Percentiles rank a stretch among this genome's conserved stretches.
Evolutionary conservation across 1,284 basidiomycete species (phyloP).

Genomic region (Malassezia equina): DNA sequence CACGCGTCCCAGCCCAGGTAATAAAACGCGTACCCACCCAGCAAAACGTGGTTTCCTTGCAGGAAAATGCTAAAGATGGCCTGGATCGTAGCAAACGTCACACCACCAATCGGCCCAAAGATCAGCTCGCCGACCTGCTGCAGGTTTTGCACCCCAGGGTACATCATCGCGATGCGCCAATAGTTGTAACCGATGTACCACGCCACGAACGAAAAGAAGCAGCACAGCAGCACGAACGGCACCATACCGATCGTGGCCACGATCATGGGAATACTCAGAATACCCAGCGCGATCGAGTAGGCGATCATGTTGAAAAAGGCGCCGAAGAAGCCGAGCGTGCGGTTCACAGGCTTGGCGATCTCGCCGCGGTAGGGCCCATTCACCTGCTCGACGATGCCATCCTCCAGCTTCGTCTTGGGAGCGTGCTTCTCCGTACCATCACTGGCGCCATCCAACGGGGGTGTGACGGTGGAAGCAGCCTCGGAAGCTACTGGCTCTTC

Average conservation of each 20-base stretch:
- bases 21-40: conserved; percentile 31
- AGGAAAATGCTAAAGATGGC: conserved; percentile 31
- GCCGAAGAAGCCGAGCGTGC: conserved; percentile 31
- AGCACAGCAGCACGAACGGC: conserved; percentile 28
- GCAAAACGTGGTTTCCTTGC: conserved; percentile 34
- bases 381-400: conserved; percentile 5
- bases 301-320: conserved; percentile 35
- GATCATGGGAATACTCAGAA: conserved; percentile 30
- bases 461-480: no score
- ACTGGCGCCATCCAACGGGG: neutral
- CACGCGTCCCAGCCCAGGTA: conserved; percentile 33
- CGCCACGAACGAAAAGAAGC: conserved; percentile 28
- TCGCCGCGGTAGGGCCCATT: conserved; percentile 10
- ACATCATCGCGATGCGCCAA: conserved; percentile 30
- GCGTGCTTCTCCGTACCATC: neutral
- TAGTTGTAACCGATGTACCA: conserved; percentile 31
- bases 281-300: conserved; percentile 35
- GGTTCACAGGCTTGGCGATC: neutral
- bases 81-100: conserved; percentile 23
- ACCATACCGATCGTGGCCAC: conserved; percentile 34
- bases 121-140: conserved; percentile 36
- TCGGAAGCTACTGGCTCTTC: neutral
- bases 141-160: conserved; percentile 34
- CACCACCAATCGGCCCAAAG: conserved; percentile 26
- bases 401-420: neutral